Evolutionary conservation across 1,139 yeast species (phyloP).

Genomic region (Zygosaccharomyces sapae): DNA sequence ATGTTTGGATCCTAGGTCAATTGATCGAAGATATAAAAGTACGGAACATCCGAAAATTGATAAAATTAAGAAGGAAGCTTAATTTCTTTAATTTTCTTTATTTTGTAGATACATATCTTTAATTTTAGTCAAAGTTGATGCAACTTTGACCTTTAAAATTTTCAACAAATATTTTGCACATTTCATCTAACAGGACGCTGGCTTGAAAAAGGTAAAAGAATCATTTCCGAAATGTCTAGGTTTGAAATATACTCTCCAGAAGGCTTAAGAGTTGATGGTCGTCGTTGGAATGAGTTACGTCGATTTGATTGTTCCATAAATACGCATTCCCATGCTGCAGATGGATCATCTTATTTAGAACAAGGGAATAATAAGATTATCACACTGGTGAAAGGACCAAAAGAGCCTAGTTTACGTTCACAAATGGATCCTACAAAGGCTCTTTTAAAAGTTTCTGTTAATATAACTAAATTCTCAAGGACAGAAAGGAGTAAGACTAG

Average conservation of each 20-base stretch:
- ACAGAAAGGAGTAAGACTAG: slow-evolving; percentile 62
- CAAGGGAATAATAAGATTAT: slow-evolving; percentile 90
- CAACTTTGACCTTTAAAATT: slow-evolving; percentile 1
- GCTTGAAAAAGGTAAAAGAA: background rate
- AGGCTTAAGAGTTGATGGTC: slow-evolving; percentile 87
- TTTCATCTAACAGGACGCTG: background rate
- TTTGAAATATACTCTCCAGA: slow-evolving; percentile 89
- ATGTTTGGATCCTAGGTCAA: slow-evolving; percentile 58
- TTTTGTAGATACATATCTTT: background rate
- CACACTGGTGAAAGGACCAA: slow-evolving; percentile 85
- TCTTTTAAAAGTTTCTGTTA: slow-evolving; percentile 58
- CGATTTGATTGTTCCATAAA: slow-evolving; percentile 74
- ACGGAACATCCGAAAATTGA: background rate
- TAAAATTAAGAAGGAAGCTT: background rate
- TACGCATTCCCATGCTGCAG: slow-evolving; percentile 83
- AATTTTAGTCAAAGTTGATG: background rate
- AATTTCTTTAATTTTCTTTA: background rate
- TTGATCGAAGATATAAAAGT: slow-evolving; percentile 46
- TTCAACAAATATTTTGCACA: background rate
- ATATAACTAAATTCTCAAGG: slow-evolving; percentile 78
- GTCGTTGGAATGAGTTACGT: slow-evolving; percentile 91
- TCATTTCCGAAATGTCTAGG: slow-evolving; percentile 45
- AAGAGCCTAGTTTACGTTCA: slow-evolving; percentile 63
- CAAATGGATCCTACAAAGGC: slow-evolving; percentile 47
- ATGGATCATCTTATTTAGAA: slow-evolving; percentile 89